phyloP scores from a whole-genome alignment of 2,329 filamentous ascomycete species.

The Macrophomina pseudophaseolina region DNA sequence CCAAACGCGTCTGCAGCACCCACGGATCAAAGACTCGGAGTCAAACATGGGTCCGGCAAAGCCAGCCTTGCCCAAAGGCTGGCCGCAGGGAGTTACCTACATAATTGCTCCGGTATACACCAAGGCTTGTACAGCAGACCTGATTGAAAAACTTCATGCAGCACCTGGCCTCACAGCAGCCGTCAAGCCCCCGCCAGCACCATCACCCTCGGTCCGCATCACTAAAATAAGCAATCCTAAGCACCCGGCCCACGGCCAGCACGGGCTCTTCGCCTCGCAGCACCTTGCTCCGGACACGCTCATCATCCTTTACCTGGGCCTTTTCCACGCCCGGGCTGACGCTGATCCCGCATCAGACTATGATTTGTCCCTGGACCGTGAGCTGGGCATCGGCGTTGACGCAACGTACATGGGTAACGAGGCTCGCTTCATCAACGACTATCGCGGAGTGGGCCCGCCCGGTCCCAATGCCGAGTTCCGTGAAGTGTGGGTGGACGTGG shows the following conservation, averaged over 20 bases:
- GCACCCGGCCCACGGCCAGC: slow-evolving; percentile 56
- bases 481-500: slow-evolving; percentile 43
- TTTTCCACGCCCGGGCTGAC: slow-evolving; percentile 51
- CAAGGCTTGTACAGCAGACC: slow-evolving; percentile 36
- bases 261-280: slow-evolving; percentile 54
- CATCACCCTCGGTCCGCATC: slow-evolving; percentile 49
- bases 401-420: slow-evolving; percentile 57
- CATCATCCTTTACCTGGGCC: slow-evolving; percentile 57
- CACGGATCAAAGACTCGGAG: background rate
- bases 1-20: background rate
- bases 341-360: slow-evolving; percentile 54
- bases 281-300: slow-evolving; percentile 52
- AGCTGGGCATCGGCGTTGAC: slow-evolving; percentile 55
- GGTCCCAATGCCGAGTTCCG: slow-evolving; percentile 52
- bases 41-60: background rate
- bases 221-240: slow-evolving; percentile 44
- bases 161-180: slow-evolving; percentile 24
- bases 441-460: slow-evolving; percentile 50
- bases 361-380: slow-evolving; percentile 57
- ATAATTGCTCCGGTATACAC: slow-evolving; percentile 40
- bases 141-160: slow-evolving; percentile 33
- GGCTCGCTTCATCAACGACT: slow-evolving; percentile 60
- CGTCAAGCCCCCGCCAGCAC: slow-evolving; percentile 31
- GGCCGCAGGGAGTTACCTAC: slow-evolving; percentile 38
- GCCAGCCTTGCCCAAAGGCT: slow-evolving; percentile 37